Evolutionary conservation across 2,329 filamentous ascomycete genomes (phyloP).

Genomic region (Aspergillus ibericus): DNA sequence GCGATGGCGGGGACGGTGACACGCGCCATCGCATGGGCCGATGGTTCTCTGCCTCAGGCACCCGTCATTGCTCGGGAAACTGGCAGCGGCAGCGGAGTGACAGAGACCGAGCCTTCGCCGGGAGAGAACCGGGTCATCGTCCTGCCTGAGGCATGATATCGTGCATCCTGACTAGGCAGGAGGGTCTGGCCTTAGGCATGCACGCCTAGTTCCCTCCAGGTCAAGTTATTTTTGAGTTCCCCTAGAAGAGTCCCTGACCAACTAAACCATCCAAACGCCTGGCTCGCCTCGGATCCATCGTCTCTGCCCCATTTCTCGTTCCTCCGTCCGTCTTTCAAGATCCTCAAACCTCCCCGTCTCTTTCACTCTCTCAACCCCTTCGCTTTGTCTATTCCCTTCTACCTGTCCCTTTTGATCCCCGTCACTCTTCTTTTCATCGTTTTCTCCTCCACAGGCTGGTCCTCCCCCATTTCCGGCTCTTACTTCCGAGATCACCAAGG

Average conservation of each 20-base stretch:
- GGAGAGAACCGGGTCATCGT: neutral
- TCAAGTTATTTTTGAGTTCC: slow-evolving; percentile 18
- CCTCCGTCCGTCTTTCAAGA: slow-evolving; percentile 3
- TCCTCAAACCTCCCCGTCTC: slow-evolving; percentile 5
- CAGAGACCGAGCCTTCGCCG: neutral
- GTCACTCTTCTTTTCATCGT: slow-evolving; percentile 1
- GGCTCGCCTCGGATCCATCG: slow-evolving; percentile 6
- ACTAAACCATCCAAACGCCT: slow-evolving; percentile 13
- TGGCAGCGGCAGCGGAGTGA: neutral
- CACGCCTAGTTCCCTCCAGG: neutral
- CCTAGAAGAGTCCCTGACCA: slow-evolving; percentile 19
- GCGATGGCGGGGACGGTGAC: neutral
- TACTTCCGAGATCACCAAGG: slow-evolving; percentile 1
- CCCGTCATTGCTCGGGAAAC: neutral
- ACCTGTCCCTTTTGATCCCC: neutral
- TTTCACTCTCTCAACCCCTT: slow-evolving; percentile 8
- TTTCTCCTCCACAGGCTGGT: neutral
- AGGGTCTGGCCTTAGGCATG: slow-evolving; percentile 18
- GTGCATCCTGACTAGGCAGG: neutral
- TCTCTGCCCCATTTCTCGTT: slow-evolving; percentile 7
- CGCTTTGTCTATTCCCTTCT: neutral
- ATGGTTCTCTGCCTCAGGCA: neutral
- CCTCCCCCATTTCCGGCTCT: slow-evolving; percentile 3
- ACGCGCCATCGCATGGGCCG: neutral
- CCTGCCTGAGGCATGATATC: slow-evolving; percentile 1